These are phyloP conservation scores for Cryptomeria japonica DNA, from an alignment of 75 land plant species.

Conservation along the genomic window DNA sequence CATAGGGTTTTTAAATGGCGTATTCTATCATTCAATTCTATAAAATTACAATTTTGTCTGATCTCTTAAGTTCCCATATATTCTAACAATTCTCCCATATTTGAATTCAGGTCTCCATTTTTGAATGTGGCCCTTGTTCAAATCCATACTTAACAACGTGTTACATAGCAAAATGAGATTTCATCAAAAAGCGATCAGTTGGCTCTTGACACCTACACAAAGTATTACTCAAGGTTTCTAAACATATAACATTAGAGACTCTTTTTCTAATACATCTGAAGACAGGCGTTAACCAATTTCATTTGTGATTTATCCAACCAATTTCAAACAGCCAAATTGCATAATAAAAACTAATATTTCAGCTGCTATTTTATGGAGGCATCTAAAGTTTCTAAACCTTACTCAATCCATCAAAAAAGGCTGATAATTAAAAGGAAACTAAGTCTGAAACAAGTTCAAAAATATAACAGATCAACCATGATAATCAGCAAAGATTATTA, in stretches of 20 bases:
- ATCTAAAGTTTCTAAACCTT: too few relatives aligned
- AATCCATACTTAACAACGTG: neutral
- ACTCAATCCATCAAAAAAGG: too few relatives aligned
- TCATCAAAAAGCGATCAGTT: neutral
- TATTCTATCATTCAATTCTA: neutral
- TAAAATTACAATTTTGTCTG: neutral
- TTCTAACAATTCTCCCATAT: neutral
- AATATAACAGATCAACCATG: too few relatives aligned
- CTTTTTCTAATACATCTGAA: neutral
- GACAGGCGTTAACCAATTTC: neutral
- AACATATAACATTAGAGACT: neutral
- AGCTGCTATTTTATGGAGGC: neutral
- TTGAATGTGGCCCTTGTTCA: neutral
- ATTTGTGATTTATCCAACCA: neutral
- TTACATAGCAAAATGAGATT: neutral
- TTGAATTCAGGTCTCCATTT: neutral
- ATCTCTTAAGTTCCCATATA: neutral
- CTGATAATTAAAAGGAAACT: too few relatives aligned
- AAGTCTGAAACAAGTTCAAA: too few relatives aligned
- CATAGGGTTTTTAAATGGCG: neutral
- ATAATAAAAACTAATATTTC: neutral
- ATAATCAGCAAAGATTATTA: too few relatives aligned
- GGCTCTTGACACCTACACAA: neutral
- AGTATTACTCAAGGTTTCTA: neutral
- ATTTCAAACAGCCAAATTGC: neutral